Base-by-base conservation (phyloP, 2,329 filamentous ascomycete genomes). In the Fusarium pilosicola region DNA sequence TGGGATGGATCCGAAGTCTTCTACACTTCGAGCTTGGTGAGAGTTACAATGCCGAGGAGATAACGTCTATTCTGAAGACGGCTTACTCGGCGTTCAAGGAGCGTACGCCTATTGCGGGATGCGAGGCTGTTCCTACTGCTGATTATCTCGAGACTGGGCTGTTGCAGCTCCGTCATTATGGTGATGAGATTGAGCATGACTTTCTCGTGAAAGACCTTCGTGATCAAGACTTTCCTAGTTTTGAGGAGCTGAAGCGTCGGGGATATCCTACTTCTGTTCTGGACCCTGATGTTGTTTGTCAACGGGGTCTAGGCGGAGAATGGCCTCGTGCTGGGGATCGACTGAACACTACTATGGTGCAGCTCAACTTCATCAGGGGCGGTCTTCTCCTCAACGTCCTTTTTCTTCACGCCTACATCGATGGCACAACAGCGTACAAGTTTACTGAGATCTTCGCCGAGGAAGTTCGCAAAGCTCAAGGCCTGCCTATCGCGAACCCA, bases 151-250 rank as follows among this genome's bases (percentile, higher is more conserved):
- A 68, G 14, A 44, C 61, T 6, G 65, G 64, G n/a, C 15, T 44
- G 5, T 22, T 68, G 6, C 56, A 63, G 14, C 64, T 68, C 18
- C 64, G 65, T 15, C 49, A 68, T 17, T 68, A 68, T 13, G 65
- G 64, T 10, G 26, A 68, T 30, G 65, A 68, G 42, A 68, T 68
- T 14, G 48, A 68, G 4, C 57, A 68, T 15, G 65, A 68, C 20
- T 68, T 68, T 41, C 48, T 55, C 22, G 42, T 68, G 15, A 68
- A 68, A 14, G 65, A 68, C 20, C 56, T 68, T 20, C 65, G 64
- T 1, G 34, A 51, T 3, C 11, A 36, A 7, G 64, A 68, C 17
- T 68, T 68, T 20, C 65, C 64, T 7, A 51, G 56, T 10, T 68
- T 62, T 26, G 26, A 32, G 20, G 65, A 68, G 14, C 15, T 68